Base-by-base conservation (phyloP, 2,329 filamentous ascomycete genomes). In the Metarhizium album region DNA sequence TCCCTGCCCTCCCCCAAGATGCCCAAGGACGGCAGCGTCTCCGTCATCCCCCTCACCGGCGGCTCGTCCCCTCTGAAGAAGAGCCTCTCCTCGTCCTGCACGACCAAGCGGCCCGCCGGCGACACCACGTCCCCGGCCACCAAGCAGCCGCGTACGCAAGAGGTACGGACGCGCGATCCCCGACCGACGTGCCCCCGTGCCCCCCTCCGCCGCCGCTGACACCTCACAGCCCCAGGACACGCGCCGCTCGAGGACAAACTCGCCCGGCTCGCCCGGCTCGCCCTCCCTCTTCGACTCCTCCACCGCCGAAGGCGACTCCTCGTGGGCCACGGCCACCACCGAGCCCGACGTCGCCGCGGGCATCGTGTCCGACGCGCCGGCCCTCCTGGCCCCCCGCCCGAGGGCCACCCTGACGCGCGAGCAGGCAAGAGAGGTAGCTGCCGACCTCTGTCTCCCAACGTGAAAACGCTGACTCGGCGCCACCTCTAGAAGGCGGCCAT, bases 401-500 rank as follows among this genome's bases (percentile, higher is more conserved):
- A 48, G 52, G 40, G 49, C 46, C 11, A 45, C n/a, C 46, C 49
- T 78, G 61, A 78, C 74, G 52, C 72, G 75, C 46, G 75, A 79
- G 57, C 72, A 79, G 58, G 71, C 75, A 42, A 69, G 74, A 67
- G 68, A 74, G 68, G 76, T 78, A 64, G n/a, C n/a, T n/a, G n/a
- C n/a, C n/a, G n/a, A n/a, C n/a, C n/a, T n/a, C n/a, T n/a, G n/a
- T n/a, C n/a, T n/a, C n/a, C n/a, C n/a, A n/a, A n/a, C n/a, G n/a
- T n/a, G n/a, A n/a, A n/a, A n/a, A n/a, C n/a, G n/a, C n/a, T n/a
- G n/a, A n/a, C n/a, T n/a, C n/a, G n/a, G n/a, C n/a, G n/a, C n/a
- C n/a, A n/a, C n/a, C n/a, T n/a, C 16, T 46, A 86, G 76, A 77
- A 79, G 67, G 83, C 82, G 20, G 78, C 85, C 60, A 78, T 81